Conservation (phyloP, 2,329 filamentous ascomycete species). For the Sphaerulina populicola region DNA sequence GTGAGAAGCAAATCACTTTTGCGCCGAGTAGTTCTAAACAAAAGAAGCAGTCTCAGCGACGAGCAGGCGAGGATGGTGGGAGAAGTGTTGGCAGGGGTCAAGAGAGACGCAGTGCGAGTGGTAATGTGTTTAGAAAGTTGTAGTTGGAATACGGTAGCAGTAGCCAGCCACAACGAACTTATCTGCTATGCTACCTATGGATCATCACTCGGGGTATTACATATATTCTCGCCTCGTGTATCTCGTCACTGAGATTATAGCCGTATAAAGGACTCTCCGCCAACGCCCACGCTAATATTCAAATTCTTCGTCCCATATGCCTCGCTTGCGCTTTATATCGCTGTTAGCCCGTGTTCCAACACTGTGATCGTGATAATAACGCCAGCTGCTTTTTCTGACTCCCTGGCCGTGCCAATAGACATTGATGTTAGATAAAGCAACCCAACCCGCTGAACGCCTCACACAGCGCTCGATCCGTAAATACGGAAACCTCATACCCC, state of each 20-base stretch:
- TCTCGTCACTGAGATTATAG: too few relatives aligned
- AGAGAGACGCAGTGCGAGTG: conserved; percentile 62
- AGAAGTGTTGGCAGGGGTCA: conserved; percentile 29
- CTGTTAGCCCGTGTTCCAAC: too few relatives aligned
- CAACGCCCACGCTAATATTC: not conserved
- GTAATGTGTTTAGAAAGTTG: conserved; percentile 64
- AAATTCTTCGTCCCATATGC: not conserved
- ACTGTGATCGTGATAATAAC: too few relatives aligned
- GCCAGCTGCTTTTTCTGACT: too few relatives aligned
- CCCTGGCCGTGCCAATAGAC: too few relatives aligned
- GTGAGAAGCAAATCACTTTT: conserved; percentile 62
- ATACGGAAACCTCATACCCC: conserved; percentile 76
- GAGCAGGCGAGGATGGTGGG: conserved; percentile 26
- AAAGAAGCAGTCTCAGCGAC: conserved; percentile 27
- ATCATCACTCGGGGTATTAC: too few relatives aligned
- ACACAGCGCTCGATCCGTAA: conserved; percentile 69
- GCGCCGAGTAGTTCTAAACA: conserved; percentile 49
- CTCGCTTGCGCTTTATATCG: too few relatives aligned
- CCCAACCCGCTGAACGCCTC: conserved; percentile 86
- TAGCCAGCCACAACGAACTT: too few relatives aligned
- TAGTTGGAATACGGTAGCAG: conserved; percentile 26
- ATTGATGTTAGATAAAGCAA: conserved; percentile 56
- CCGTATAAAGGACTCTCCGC: not conserved
- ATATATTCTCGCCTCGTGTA: too few relatives aligned
- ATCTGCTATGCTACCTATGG: too few relatives aligned